phyloP scores from a whole-genome alignment of 2,329 filamentous ascomycete genomes.

The Colletotrichum orchidophilum region DNA sequence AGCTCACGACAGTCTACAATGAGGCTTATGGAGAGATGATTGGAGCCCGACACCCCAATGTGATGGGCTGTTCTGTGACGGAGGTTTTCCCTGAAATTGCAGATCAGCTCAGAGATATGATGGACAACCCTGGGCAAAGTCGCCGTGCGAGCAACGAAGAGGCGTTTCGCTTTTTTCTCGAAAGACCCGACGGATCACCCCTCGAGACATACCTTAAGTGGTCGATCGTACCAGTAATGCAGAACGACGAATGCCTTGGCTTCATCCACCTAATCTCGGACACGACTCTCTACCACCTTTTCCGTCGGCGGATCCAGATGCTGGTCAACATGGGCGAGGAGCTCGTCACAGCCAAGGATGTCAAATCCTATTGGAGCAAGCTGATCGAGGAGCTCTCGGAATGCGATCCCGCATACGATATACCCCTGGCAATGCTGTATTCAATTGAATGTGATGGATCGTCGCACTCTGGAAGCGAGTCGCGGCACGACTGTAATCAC shows the following conservation, averaged over 20 bases:
- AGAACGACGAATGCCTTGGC: conserved; percentile 52
- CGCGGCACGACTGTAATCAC: conserved; percentile 42
- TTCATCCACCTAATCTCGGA: conserved; percentile 59
- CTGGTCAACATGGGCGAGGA: conserved; percentile 57
- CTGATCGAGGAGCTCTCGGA: conserved; percentile 54
- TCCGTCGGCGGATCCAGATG: conserved; percentile 60
- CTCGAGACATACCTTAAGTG: conserved; percentile 60
- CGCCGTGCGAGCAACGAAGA: conserved; percentile 49
- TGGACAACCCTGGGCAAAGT: conserved; percentile 44
- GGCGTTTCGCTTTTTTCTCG: conserved; percentile 57
- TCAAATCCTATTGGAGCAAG: conserved; percentile 58
- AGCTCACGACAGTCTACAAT: conserved; percentile 73
- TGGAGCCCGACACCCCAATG: conserved; percentile 69
- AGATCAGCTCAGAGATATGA: conserved; percentile 56
- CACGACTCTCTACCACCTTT: conserved; percentile 56
- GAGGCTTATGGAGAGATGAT: conserved; percentile 71
- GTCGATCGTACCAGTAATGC: conserved; percentile 57
- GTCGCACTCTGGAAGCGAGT: conserved; percentile 36
- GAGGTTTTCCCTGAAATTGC: conserved; percentile 61
- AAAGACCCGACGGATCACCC: conserved; percentile 49
- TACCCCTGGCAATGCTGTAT: conserved; percentile 62
- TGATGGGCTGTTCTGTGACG: conserved; percentile 69
- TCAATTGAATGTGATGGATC: conserved; percentile 54
- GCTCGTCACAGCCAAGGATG: conserved; percentile 52
- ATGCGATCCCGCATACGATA: conserved; percentile 56